Percentiles rank a stretch among this genome's conserved stretches.
Conservation (phyloP, 768 basidiomycete genomes). For the Trametes villosa region DNA sequence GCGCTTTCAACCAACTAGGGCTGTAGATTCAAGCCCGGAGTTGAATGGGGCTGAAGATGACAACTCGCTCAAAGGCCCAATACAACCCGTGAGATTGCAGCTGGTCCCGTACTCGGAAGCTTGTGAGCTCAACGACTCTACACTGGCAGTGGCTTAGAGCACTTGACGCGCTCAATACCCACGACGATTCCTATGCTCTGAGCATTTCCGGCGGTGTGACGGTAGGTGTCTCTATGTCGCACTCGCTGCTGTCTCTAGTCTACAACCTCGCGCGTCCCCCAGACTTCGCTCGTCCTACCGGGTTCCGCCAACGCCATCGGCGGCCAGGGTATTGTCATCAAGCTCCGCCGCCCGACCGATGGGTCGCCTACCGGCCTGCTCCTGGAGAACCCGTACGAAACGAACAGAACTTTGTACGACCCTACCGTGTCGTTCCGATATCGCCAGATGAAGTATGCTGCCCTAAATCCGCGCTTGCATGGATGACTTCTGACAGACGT, state of each 20-base stretch:
- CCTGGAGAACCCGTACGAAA: conserved; percentile 71
- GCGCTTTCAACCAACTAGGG: too few species aligned
- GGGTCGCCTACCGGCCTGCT: conserved; percentile 75
- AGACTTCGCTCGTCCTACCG: conserved; percentile 72
- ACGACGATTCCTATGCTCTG: conserved; percentile 69
- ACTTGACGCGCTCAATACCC: conserved; percentile 81
- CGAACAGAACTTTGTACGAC: conserved; percentile 55
- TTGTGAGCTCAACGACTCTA: neutral
- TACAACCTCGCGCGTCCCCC: neutral
- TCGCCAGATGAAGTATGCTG: conserved; percentile 75
- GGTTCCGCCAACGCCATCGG: conserved; percentile 60
- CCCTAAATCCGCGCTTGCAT: too few species aligned
- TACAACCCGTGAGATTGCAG: conserved; percentile 30
- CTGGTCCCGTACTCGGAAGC: conserved; percentile 31
- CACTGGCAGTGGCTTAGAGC: conserved; percentile 61
- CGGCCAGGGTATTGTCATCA: conserved; percentile 79
- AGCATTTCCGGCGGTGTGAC: conserved; percentile 84
- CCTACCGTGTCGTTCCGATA: conserved; percentile 57
- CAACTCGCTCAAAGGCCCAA: conserved; percentile 46
- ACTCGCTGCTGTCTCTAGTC: neutral
- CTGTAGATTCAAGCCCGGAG: conserved; percentile 23
- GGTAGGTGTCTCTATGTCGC: neutral
- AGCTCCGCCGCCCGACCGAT: conserved; percentile 72
- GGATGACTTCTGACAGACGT: neutral
- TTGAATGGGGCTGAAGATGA: conserved; percentile 42